Percentiles rank a stretch among this genome's conserved stretches.
These are phyloP conservation scores for Pythium monospermum DNA, from an alignment of 352 stramenopile genomes.

Conservation along the genomic window DNA sequence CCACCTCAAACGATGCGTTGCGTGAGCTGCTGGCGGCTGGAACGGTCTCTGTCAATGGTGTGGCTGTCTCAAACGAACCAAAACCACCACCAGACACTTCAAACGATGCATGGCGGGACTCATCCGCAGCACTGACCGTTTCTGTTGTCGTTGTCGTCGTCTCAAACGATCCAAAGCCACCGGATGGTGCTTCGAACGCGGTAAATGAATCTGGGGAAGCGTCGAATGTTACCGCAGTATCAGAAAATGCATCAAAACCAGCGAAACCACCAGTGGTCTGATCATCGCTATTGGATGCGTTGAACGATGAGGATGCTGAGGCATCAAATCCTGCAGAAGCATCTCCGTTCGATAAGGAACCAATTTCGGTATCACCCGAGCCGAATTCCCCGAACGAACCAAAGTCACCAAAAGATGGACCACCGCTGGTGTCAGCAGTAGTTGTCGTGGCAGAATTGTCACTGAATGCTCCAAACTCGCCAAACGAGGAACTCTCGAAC, in stretches of 20 bases:
- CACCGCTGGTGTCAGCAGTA: background rate
- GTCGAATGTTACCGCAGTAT: background rate
- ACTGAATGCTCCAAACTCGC: background rate
- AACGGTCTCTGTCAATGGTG: background rate
- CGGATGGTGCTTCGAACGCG: slow-evolving; percentile 1
- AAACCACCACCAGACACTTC: slow-evolving; percentile 1
- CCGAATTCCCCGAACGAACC: background rate
- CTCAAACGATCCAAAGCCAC: slow-evolving; percentile 5
- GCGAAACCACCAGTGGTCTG: background rate
- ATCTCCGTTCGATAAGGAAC: background rate
- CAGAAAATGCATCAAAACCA: background rate
- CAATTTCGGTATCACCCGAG: background rate
- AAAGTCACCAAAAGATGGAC: slow-evolving; percentile 7
- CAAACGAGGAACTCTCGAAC: slow-evolving; percentile 5
- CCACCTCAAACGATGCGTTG: slow-evolving; percentile 10
- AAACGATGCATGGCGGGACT: background rate
- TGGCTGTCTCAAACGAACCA: slow-evolving; percentile 6
- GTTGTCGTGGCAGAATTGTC: background rate
- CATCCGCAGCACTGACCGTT: background rate
- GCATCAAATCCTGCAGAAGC: slow-evolving; percentile 3
- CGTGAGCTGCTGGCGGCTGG: background rate
- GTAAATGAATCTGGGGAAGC: background rate
- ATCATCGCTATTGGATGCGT: background rate
- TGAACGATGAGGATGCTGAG: background rate
- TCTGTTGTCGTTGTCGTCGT: too few species aligned